Evolutionary conservation across 768 basidiomycete species (phyloP).

Genomic region (Phlebiopsis flavidoalba): DNA sequence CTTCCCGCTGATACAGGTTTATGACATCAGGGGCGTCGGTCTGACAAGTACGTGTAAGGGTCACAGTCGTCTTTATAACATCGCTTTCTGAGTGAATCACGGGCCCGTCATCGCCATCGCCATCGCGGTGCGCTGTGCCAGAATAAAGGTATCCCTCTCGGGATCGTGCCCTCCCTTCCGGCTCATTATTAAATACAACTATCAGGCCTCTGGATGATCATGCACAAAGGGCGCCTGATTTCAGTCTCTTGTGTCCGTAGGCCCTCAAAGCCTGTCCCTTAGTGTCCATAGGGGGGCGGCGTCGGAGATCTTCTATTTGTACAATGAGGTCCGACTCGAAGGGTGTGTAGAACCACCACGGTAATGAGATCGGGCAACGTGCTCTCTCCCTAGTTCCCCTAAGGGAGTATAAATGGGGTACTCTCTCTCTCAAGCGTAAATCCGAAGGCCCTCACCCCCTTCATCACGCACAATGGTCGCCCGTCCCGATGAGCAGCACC

Average conservation of each 20-base stretch:
- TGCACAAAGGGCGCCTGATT: background rate
- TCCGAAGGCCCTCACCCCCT: background rate
- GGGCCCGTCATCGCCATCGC: background rate
- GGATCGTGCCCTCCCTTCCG: background rate
- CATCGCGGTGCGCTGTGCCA: background rate
- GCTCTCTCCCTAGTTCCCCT: background rate
- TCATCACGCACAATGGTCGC: background rate
- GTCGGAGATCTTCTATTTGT: background rate
- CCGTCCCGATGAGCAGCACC: background rate
- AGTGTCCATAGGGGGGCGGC: background rate
- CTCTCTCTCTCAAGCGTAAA: background rate
- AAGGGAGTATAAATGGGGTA: background rate
- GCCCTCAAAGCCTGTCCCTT: background rate
- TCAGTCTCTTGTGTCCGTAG: background rate
- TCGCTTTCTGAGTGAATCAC: background rate
- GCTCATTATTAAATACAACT: background rate
- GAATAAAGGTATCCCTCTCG: background rate
- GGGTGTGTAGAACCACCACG: background rate
- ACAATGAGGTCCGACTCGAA: background rate
- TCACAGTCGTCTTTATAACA: background rate
- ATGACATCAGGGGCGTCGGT: no score
- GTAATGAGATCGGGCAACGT: background rate
- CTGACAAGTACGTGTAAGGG: background rate
- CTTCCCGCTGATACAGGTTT: no score
- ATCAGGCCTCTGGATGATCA: background rate